Evolutionary conservation across 768 basidiomycete species (phyloP).

Genomic region (Roridomyces roridus): DNA sequence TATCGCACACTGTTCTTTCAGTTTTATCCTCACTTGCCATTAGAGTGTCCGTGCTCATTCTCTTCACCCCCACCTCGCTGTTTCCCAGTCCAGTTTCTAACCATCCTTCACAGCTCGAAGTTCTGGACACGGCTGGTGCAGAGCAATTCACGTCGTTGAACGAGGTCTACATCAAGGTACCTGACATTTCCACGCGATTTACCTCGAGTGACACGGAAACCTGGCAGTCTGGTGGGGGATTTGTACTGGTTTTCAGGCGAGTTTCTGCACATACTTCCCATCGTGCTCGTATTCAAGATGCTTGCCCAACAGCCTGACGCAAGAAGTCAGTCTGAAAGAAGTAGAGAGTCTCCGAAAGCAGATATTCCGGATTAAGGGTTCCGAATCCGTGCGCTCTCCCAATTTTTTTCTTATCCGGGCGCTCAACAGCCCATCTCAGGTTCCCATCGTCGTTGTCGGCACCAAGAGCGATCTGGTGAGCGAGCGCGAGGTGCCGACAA

Average conservation of each 20-base stretch:
- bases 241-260: slow-evolving; percentile 84
- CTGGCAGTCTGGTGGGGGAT: slow-evolving; percentile 70
- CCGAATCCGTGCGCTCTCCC: slow-evolving; percentile 54
- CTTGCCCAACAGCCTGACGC: slow-evolving; percentile 62
- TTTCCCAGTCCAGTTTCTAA: neutral
- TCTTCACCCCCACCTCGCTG: neutral
- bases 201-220: neutral
- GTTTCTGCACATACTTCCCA: slow-evolving; percentile 3
- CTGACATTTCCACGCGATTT: neutral
- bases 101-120: slow-evolving; percentile 61
- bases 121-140: slow-evolving; percentile 85
- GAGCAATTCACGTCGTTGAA: slow-evolving; percentile 85
- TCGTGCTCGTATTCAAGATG: slow-evolving; percentile 15
- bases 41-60: slow-evolving; percentile 18
- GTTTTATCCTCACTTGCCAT: slow-evolving; percentile 4
- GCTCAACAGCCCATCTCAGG: slow-evolving; percentile 40
- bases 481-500: slow-evolving; percentile 78
- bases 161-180: slow-evolving; percentile 82
- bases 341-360: slow-evolving; percentile 82
- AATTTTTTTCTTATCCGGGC: slow-evolving; percentile 1
- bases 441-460: slow-evolving; percentile 87
- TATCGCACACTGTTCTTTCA: slow-evolving; percentile 9
- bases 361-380: slow-evolving; percentile 81
- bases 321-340: slow-evolving; percentile 82
- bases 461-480: slow-evolving; percentile 83